Conservation (phyloP, 768 basidiomycete genomes). For the Neoboletus brunneissimus region DNA sequence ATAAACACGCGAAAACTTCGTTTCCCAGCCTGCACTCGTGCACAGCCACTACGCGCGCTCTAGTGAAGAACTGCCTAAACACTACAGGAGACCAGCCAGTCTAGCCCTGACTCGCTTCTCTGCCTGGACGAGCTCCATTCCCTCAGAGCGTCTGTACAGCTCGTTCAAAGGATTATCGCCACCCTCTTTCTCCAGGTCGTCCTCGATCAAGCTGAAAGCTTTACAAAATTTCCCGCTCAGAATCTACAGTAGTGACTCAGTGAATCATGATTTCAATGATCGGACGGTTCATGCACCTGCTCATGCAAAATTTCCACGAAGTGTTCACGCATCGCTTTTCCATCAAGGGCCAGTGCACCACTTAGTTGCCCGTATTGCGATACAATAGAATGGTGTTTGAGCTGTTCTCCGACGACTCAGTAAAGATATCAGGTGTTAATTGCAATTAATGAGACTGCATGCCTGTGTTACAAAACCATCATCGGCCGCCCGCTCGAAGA, state of each 20-base stretch:
- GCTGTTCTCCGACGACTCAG: slow-evolving; percentile 29
- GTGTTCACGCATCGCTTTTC: slow-evolving; percentile 45
- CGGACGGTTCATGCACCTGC: slow-evolving; percentile 37
- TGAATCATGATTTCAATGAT: neutral
- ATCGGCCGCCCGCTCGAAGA: slow-evolving; percentile 65
- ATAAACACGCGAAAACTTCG: slow-evolving; percentile 38
- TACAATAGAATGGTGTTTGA: slow-evolving; percentile 59
- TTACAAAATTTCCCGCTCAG: slow-evolving; percentile 57
- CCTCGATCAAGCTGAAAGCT: slow-evolving; percentile 55
- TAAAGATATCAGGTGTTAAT: neutral
- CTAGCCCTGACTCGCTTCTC: slow-evolving; percentile 57
- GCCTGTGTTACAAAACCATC: slow-evolving; percentile 62
- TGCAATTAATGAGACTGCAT: slow-evolving; percentile 1
- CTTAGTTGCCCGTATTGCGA: slow-evolving; percentile 64
- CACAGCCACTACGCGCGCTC: slow-evolving; percentile 22
- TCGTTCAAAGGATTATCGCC: slow-evolving; percentile 52
- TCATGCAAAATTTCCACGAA: slow-evolving; percentile 59
- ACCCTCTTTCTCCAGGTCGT: slow-evolving; percentile 55
- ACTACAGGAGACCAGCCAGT: slow-evolving; percentile 40
- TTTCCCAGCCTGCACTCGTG: slow-evolving; percentile 13
- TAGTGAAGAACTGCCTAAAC: neutral
- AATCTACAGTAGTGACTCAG: slow-evolving; percentile 35
- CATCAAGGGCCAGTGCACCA: slow-evolving; percentile 55
- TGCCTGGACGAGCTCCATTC: slow-evolving; percentile 53
- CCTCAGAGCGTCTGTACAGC: slow-evolving; percentile 49